Evolutionary conservation across 768 basidiomycete genomes (phyloP).

Genomic region (Strobilomyces dryophilus): DNA sequence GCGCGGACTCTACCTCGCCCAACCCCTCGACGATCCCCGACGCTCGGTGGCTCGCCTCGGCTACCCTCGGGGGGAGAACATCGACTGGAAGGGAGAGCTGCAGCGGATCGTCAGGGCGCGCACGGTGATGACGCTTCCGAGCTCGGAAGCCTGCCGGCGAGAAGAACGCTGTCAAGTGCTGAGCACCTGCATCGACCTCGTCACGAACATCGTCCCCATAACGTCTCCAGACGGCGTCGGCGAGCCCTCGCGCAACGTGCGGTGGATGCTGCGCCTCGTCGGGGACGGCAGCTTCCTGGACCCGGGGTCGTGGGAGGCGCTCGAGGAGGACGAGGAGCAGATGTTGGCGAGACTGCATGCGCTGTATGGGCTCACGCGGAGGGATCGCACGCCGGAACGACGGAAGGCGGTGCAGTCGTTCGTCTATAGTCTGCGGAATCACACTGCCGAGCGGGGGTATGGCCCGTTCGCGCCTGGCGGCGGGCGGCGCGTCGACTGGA

Average conservation of each 20-base stretch:
- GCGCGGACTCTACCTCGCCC: slow-evolving; percentile 60
- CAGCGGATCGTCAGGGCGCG: slow-evolving; percentile 54
- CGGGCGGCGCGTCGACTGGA: slow-evolving; percentile 52
- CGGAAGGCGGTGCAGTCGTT: slow-evolving; percentile 45
- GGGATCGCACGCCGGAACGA: slow-evolving; percentile 33
- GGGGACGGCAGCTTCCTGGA: slow-evolving; percentile 45
- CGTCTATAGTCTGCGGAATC: slow-evolving; percentile 62
- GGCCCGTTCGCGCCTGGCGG: slow-evolving; percentile 53
- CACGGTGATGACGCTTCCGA: slow-evolving; percentile 37
- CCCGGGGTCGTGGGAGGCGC: slow-evolving; percentile 14
- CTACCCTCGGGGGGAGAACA: slow-evolving; percentile 12
- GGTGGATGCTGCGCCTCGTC: slow-evolving; percentile 47
- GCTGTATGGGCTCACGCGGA: slow-evolving; percentile 49
- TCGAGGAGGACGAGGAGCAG: slow-evolving; percentile 38
- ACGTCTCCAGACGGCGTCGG: slow-evolving; percentile 19
- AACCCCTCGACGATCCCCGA: slow-evolving; percentile 63
- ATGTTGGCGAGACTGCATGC: slow-evolving; percentile 51
- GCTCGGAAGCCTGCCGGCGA: slow-evolving; percentile 27
- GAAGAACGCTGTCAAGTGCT: slow-evolving; percentile 44
- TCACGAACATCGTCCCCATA: slow-evolving; percentile 39
- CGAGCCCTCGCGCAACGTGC: slow-evolving; percentile 45
- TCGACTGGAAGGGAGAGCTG: slow-evolving; percentile 53
- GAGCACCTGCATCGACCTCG: slow-evolving; percentile 48
- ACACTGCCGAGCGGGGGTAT: slow-evolving; percentile 44
- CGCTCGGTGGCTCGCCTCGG: slow-evolving; percentile 39